Base-by-base conservation (phyloP, 257 asterid species). In the Buddleja alternifolia region DNA sequence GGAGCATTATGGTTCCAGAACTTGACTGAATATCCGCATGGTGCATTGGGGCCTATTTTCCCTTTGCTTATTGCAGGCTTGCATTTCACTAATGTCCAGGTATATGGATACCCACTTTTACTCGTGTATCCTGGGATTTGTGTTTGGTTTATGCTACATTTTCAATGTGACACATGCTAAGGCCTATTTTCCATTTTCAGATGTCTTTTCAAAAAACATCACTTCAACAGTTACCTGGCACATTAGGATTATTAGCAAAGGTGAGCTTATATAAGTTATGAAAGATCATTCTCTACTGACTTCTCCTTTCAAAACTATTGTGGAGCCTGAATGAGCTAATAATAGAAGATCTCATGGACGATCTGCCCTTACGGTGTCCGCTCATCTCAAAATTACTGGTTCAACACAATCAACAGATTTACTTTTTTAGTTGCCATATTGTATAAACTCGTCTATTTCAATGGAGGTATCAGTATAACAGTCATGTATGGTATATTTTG, bases 1-100 rank as follows among this genome's bases (percentile, higher is more conserved):
- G 99, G 99, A 39, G 48, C 69, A 46, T 75, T 91, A 51, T 94
- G 99, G 97, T 94, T 94, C 83, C 93, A 85, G 78, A 82, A 91
- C 77, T 82, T 94, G 84, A 85, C 90, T 12, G 96, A 87, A 59
- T 79, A 66, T 73, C 89, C 97, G 46, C 90, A 78, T 47, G 97
- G 96, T 48, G 75, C 21, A 48, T 74, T 83, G 68, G 99, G 99
- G 71, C 91, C 93, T 39, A 76, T 87, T 67, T 61, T 94, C 70
- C 99, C 99, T 69, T 72, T 91, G 51, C 23, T 83, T 59, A 84
- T 91, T 60, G 90, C 89, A 16, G 89, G 83, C 52, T 77, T 94
- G 86, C 95, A 94, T 87, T 83, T 83, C 63, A 66, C 75, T 55
- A 85, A 76, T 74, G 77, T 94, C 67, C 90, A 84, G 97, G 99